Conservation (phyloP, 495 filamentous ascomycete genomes). For the Sabuloglossum arenarium region DNA sequence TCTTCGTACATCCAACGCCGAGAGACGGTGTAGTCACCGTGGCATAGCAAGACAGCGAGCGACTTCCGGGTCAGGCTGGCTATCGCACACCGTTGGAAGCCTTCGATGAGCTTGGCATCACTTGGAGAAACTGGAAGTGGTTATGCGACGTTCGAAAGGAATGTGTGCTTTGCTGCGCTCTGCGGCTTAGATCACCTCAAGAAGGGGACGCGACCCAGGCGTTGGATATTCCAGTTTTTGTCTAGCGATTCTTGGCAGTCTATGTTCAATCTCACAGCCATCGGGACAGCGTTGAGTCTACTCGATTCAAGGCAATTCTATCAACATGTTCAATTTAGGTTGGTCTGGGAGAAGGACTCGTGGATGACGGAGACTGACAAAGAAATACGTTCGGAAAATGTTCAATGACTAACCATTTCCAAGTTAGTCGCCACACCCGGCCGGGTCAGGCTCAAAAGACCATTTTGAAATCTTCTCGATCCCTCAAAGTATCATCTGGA, state of each 20-base stretch:
- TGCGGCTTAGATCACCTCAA: background rate
- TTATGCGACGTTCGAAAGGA: background rate
- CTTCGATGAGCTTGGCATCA: background rate
- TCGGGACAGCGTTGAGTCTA: background rate
- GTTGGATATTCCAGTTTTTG: background rate
- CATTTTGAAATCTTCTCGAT: too few relatives aligned
- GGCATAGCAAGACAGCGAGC: constrained; percentile 1
- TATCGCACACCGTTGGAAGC: background rate
- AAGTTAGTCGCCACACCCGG: background rate
- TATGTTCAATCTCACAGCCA: background rate
- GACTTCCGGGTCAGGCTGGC: background rate
- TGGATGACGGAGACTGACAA: background rate
- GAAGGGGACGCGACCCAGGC: background rate
- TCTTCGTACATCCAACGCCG: background rate
- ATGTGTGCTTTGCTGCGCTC: too few relatives aligned
- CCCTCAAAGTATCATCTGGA: too few relatives aligned
- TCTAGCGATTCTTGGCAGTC: constrained; percentile 1
- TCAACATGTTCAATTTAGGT: background rate
- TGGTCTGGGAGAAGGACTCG: background rate
- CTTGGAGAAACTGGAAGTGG: background rate
- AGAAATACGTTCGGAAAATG: too few relatives aligned
- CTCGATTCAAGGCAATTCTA: background rate
- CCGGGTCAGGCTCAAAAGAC: too few relatives aligned
- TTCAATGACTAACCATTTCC: too few relatives aligned
- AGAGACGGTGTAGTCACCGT: background rate